These are phyloP conservation scores for Solanum hybrid DNA, from an alignment of 305 asterid species.

Conservation along the genomic window DNA sequence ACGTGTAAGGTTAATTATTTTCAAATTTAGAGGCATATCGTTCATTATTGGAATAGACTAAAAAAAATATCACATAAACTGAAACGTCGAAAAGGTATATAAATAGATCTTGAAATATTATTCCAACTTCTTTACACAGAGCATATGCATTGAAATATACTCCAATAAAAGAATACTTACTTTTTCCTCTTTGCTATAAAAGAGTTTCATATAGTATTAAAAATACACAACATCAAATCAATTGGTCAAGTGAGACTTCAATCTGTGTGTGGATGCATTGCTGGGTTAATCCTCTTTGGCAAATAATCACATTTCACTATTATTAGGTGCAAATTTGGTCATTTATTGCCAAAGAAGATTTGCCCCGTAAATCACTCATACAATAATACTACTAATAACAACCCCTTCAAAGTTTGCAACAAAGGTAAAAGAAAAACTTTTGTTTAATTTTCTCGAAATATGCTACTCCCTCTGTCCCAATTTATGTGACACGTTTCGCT, in stretches of 20 bases:
- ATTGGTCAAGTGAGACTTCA: not conserved
- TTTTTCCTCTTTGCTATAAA: not conserved
- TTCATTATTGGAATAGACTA: not conserved
- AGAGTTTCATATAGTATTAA: not conserved
- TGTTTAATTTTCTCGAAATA: too few relatives aligned
- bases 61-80: not conserved
- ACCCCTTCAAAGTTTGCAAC: too few relatives aligned
- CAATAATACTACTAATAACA: too few relatives aligned
- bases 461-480: too few relatives aligned
- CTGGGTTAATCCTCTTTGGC: conserved; percentile 6
- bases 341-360: conserved; percentile 9
- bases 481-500: too few relatives aligned
- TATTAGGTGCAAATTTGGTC: not conserved
- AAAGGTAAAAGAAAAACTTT: too few relatives aligned
- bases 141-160: conserved; percentile 2
- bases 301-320: not conserved
- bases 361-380: conserved; percentile 1
- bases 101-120: too few relatives aligned
- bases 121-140: not conserved
- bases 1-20: not conserved
- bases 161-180: not conserved
- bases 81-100: not conserved
- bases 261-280: not conserved
- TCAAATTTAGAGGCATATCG: not conserved
- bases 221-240: not conserved